Base-by-base conservation (phyloP, 148 eudicot genomes). In the Spergularia marina region DNA sequence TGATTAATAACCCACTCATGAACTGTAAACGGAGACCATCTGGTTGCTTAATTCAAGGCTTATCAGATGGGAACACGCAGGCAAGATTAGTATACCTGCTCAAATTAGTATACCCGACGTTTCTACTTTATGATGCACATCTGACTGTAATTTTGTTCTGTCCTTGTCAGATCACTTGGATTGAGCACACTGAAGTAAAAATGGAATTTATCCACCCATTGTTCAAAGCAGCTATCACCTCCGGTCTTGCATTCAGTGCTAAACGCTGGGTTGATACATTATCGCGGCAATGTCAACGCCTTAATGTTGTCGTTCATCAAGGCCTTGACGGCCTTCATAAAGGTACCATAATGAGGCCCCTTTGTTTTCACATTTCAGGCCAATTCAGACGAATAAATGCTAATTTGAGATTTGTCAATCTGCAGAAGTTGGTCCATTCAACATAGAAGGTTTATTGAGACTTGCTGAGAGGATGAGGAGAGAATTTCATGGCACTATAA, bases 41-140 rank as follows among this genome's bases (percentile, higher is more conserved):
- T n/a, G 94, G 94, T 1, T 88, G 90, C 76, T 53, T 90, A 23
- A 80, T 90, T 62, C 85, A 88, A 82, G 85, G 79, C 54, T 73
- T 84, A 55, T 73, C 64, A 49, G 74, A 85, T 75, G 87, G 90
- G 64, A 73, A 75, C 74, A 82, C 87, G 67, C 73, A 81, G 77
- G 83, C 58, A 55, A 73, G 68, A 74, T 81, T 78, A 55, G 17
- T 25, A 12, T 23, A 17, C 51, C 44, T 10, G 12, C 17, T 4
- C 2, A 61, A 61, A 25, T 25, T 25, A 11, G 10, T 10, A n/a
- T 57, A 17, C 10, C 18, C 2, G 1, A 57, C 0, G 11, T 61
- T 61, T 41, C n/a, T n/a, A 7, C 14, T 41, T 18, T 44, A 54
- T 41, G 52, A 14, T 9, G 13, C 5, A 6, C 4, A 53, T 25